Evolutionary conservation across 169 alveolate genomes (phyloP).

Genomic region (Prorocentrum cordatum): DNA sequence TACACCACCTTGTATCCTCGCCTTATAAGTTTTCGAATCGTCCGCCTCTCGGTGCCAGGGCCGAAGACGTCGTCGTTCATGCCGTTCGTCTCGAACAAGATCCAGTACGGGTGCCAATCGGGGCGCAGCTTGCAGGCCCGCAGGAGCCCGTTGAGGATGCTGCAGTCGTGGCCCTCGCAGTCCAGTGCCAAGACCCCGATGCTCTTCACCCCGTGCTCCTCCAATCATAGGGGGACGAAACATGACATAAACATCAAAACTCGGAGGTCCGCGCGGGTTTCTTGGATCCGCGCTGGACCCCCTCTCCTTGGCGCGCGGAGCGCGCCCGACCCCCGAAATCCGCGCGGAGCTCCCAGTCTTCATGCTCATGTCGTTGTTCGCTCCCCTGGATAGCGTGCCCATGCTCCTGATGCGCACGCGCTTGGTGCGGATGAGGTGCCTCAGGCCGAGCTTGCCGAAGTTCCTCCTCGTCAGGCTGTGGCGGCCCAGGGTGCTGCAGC

Average conservation of each 20-base stretch:
- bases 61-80: slow-evolving; percentile 46
- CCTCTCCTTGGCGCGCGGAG: too few species aligned
- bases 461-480: background rate
- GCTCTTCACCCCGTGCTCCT: background rate
- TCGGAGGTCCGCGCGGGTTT: too few species aligned
- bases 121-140: slow-evolving; percentile 9
- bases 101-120: slow-evolving; percentile 39
- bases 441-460: background rate
- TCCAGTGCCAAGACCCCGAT: slow-evolving; percentile 31
- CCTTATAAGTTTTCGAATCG: background rate
- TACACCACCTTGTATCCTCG: slow-evolving; percentile 17
- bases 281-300: too few species aligned
- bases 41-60: slow-evolving; percentile 17
- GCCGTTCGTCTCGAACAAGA: slow-evolving; percentile 58
- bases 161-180: slow-evolving; percentile 58
- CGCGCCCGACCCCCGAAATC: too few species aligned
- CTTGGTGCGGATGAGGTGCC: background rate
- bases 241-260: background rate
- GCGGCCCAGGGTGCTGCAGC: background rate
- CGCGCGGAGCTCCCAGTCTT: too few species aligned
- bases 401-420: too few species aligned
- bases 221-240: too few species aligned
- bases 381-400: too few species aligned
- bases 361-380: too few species aligned
- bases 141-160: slow-evolving; percentile 38